Conservation (phyloP, 2,329 filamentous ascomycete species). For the Xenoacremonium recifei region DNA sequence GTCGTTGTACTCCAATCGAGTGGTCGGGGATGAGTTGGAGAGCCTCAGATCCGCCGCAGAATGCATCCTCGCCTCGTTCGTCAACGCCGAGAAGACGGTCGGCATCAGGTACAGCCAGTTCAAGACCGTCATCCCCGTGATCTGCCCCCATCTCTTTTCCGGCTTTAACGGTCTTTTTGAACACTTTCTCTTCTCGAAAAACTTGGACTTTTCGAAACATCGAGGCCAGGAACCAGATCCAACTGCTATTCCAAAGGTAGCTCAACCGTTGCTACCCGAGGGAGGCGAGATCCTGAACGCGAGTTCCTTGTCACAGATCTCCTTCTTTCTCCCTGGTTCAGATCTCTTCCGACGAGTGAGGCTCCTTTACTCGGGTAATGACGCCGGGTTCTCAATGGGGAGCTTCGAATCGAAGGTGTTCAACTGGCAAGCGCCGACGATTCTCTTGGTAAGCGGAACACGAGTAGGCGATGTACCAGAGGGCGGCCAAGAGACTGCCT, state of each 20-base stretch:
- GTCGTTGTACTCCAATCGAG: slow-evolving; percentile 56
- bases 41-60: slow-evolving; percentile 62
- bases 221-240: slow-evolving; percentile 27
- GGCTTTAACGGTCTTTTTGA: slow-evolving; percentile 70
- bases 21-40: slow-evolving; percentile 55
- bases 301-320: slow-evolving; percentile 66
- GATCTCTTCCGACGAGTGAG: slow-evolving; percentile 65
- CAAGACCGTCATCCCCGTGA: slow-evolving; percentile 55
- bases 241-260: slow-evolving; percentile 21
- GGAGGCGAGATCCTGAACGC: slow-evolving; percentile 62
- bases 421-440: slow-evolving; percentile 74
- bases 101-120: slow-evolving; percentile 63
- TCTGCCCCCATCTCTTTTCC: slow-evolving; percentile 65
- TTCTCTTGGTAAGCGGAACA: slow-evolving; percentile 67
- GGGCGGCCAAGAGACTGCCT: slow-evolving; percentile 53
- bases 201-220: slow-evolving; percentile 62
- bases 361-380: slow-evolving; percentile 67
- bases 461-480: slow-evolving; percentile 50
- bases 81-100: slow-evolving; percentile 61
- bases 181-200: slow-evolving; percentile 73
- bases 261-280: slow-evolving; percentile 50
- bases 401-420: slow-evolving; percentile 74
- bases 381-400: slow-evolving; percentile 74
- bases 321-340: slow-evolving; percentile 67
- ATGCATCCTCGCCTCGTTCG: slow-evolving; percentile 63